phyloP scores from a whole-genome alignment of 306 rosid genomes.

The Delonix regia region DNA sequence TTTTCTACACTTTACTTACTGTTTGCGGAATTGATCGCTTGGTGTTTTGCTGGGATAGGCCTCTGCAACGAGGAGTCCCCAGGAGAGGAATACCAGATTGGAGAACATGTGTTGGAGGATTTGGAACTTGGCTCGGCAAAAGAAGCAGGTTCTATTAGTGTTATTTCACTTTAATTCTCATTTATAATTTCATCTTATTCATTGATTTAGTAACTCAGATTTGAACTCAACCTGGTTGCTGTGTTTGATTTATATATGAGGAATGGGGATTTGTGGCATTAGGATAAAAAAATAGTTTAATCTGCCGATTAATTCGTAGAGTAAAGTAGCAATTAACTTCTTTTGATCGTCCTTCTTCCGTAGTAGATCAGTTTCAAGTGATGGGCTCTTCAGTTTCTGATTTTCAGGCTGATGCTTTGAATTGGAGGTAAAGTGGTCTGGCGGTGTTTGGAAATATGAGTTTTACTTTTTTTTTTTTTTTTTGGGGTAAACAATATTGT shows the following conservation, averaged over 20 bases:
- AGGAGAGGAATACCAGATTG: constrained; percentile 95
- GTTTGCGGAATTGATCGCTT: neutral
- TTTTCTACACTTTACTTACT: neutral
- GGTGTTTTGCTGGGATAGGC: constrained; percentile 50
- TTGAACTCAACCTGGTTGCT: neutral
- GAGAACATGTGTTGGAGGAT: constrained; percentile 99
- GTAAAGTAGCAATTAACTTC: neutral
- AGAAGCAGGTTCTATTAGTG: constrained; percentile 66
- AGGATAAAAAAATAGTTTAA: neutral
- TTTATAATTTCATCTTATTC: neutral
- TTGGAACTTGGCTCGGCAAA: constrained; percentile 99
- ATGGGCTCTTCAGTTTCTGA: constrained; percentile 3
- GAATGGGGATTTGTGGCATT: neutral
- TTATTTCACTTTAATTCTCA: neutral
- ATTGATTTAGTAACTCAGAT: neutral
- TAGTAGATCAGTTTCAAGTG: neutral
- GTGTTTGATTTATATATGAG: neutral
- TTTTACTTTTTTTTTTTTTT: neutral
- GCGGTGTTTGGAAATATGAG: neutral
- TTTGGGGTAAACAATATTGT: neutral
- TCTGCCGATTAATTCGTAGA: neutral
- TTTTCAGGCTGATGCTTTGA: constrained; percentile 8
- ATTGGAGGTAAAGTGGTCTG: neutral
- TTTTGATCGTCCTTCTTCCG: neutral
- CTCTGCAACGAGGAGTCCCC: constrained; percentile 94